Evolutionary conservation across 1,284 basidiomycete genomes (phyloP).

Genomic region (Trichosporon ovoides): DNA sequence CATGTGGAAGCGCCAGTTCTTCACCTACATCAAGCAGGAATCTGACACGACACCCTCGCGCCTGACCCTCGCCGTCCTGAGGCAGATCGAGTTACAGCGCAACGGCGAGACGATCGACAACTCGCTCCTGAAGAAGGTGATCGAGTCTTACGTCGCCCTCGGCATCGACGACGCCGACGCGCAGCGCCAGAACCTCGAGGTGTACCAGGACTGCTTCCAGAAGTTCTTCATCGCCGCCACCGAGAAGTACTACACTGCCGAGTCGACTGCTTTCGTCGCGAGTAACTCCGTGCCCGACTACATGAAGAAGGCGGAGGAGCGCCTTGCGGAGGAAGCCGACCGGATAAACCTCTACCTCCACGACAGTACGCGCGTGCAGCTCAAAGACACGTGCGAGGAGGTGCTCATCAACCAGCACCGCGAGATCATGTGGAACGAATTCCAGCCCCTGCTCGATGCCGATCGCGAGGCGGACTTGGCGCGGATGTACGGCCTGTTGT

Average conservation of each 20-base stretch:
- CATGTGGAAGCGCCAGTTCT: constrained; percentile 92
- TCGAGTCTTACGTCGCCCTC: constrained; percentile 93
- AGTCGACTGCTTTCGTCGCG: constrained; percentile 83
- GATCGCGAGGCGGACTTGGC: constrained; percentile 91
- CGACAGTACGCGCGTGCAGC: constrained; percentile 67
- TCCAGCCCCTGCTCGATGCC: constrained; percentile 84
- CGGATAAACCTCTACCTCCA: constrained; percentile 93
- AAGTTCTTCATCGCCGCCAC: constrained; percentile 81
- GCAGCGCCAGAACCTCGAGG: constrained; percentile 60
- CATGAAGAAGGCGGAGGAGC: constrained; percentile 89
- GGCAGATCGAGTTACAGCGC: constrained; percentile 85
- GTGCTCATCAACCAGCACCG: constrained; percentile 87
- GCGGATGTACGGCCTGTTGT: constrained; percentile 89
- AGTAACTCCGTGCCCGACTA: constrained; percentile 93
- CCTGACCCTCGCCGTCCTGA: constrained; percentile 80
- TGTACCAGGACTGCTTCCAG: constrained; percentile 92
- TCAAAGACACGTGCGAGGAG: constrained; percentile 85
- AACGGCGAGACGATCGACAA: constrained; percentile 94
- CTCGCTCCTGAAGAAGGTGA: constrained; percentile 87
- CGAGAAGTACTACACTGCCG: constrained; percentile 83
- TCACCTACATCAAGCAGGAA: constrained; percentile 67
- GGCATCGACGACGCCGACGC: constrained; percentile 82
- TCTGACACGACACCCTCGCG: constrained; percentile 60
- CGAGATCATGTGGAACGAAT: constrained; percentile 87
- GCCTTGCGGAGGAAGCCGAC: constrained; percentile 90